Conservation (phyloP, 257 asterid genomes). For the Solanum okadae region DNA sequence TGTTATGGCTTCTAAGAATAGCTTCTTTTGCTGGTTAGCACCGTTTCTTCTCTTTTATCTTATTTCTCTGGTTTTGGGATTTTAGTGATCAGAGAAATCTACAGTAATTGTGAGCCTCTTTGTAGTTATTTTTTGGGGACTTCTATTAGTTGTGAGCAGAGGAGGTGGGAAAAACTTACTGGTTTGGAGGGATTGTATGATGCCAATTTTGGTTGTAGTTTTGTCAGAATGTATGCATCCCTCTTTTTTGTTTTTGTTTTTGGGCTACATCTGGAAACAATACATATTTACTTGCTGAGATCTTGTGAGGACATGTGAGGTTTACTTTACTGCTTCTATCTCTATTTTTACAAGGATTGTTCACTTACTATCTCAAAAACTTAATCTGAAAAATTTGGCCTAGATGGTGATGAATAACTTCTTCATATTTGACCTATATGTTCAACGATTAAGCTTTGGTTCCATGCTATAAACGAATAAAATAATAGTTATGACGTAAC, state of each 20-base stretch:
- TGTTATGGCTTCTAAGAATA: not conserved
- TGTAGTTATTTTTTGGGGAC: not conserved
- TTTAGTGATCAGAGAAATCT: not conserved
- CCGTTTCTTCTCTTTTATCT: not conserved
- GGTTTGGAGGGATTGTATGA: not conserved
- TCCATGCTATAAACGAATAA: not conserved
- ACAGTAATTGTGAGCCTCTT: not conserved
- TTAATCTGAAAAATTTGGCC: not conserved
- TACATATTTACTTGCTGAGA: not conserved
- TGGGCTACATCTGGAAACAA: not conserved
- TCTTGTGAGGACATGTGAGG: not conserved
- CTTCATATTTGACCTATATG: not conserved
- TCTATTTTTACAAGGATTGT: not conserved
- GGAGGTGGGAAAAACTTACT: not conserved
- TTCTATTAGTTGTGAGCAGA: not conserved
- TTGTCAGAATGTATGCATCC: not conserved
- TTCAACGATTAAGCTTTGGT: not conserved
- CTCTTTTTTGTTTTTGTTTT: not conserved
- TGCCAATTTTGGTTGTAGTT: not conserved
- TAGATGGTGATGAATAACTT: not conserved
- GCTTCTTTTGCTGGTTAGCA: not conserved
- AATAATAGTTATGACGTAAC: not conserved
- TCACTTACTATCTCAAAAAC: not conserved
- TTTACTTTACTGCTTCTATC: not conserved
- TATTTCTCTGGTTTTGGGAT: not conserved